Evolutionary conservation across 2,329 filamentous ascomycete species (phyloP).

Genomic region (Clonostachys rosea): DNA sequence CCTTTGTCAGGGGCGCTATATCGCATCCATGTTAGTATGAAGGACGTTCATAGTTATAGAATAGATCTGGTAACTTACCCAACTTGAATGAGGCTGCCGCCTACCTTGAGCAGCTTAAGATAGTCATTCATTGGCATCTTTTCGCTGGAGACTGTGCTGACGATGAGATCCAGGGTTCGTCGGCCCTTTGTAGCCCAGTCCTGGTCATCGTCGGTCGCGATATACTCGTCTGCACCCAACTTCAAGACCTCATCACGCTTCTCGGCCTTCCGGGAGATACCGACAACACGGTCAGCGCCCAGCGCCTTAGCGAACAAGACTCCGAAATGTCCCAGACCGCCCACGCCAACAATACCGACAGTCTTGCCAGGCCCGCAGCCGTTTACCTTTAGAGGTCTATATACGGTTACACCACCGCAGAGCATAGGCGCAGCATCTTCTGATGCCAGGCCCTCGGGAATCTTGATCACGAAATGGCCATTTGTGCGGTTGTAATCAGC

Average conservation of each 20-base stretch:
- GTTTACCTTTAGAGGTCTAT: slow-evolving; percentile 69
- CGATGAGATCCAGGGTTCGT: slow-evolving; percentile 64
- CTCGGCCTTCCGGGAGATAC: slow-evolving; percentile 47
- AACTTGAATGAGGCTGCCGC: slow-evolving; percentile 15
- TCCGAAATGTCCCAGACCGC: slow-evolving; percentile 66
- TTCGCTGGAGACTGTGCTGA: slow-evolving; percentile 62
- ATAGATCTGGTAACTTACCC: slow-evolving; percentile 41
- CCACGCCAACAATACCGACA: slow-evolving; percentile 66
- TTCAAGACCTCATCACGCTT: slow-evolving; percentile 50
- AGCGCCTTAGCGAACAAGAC: slow-evolving; percentile 62
- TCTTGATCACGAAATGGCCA: slow-evolving; percentile 49
- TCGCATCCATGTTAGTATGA: neutral
- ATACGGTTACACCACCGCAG: slow-evolving; percentile 77
- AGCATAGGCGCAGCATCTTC: slow-evolving; percentile 70
- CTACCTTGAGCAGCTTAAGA: slow-evolving; percentile 7
- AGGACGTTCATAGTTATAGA: too few relatives aligned
- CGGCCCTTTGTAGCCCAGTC: slow-evolving; percentile 46
- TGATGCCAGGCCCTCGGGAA: slow-evolving; percentile 63
- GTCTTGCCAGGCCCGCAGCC: slow-evolving; percentile 71
- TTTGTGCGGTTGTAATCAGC: slow-evolving; percentile 23
- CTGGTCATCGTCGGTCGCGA: slow-evolving; percentile 46
- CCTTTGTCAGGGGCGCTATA: slow-evolving; percentile 6
- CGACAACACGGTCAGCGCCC: slow-evolving; percentile 49
- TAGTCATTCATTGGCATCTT: slow-evolving; percentile 6
- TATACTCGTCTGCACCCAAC: slow-evolving; percentile 51